A percentile compares a stretch with the other conserved stretches of the same genome.
Conservation (phyloP, 805 yeast genomes). For the Candida orba region DNA sequence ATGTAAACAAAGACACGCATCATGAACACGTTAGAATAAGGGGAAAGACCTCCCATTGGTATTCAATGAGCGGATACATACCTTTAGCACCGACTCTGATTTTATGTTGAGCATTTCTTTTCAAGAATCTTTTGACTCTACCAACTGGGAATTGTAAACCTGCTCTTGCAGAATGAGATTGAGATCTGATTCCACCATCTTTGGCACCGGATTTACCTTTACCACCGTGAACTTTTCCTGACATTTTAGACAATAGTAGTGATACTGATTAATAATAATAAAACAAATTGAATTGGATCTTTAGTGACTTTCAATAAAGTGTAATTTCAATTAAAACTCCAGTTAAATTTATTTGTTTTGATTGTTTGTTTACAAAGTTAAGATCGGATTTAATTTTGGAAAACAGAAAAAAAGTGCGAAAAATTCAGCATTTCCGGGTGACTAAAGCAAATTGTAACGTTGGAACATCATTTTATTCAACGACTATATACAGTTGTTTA, state of each 20-base stretch:
- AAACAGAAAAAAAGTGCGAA: background rate
- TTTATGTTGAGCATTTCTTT: conserved; percentile 80
- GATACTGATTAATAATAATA: too few species aligned
- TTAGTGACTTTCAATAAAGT: background rate
- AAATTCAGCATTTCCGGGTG: background rate
- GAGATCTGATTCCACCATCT: conserved; percentile 53
- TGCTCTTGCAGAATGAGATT: conserved; percentile 90
- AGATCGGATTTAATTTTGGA: conserved; percentile 6
- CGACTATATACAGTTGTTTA: conserved; percentile 7
- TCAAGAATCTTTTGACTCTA: conserved; percentile 94
- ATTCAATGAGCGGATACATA: conserved; percentile 11
- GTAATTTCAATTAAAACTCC: background rate
- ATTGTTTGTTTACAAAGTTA: conserved; percentile 11
- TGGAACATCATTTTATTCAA: too few species aligned
- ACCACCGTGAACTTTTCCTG: conserved; percentile 96
- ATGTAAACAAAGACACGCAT: background rate
- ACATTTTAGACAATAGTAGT: conserved; percentile 40
- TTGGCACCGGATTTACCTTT: conserved; percentile 91
- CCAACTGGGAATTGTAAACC: conserved; percentile 98
- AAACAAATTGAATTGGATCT: too few species aligned
- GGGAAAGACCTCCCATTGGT: background rate
- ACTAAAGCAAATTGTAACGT: too few species aligned
- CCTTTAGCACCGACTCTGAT: conserved; percentile 75
- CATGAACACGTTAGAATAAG: background rate
- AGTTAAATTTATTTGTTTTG: background rate